phyloP scores from a whole-genome alignment of 2,329 filamentous ascomycete species.

The Pyricularia pennisetigena region DNA sequence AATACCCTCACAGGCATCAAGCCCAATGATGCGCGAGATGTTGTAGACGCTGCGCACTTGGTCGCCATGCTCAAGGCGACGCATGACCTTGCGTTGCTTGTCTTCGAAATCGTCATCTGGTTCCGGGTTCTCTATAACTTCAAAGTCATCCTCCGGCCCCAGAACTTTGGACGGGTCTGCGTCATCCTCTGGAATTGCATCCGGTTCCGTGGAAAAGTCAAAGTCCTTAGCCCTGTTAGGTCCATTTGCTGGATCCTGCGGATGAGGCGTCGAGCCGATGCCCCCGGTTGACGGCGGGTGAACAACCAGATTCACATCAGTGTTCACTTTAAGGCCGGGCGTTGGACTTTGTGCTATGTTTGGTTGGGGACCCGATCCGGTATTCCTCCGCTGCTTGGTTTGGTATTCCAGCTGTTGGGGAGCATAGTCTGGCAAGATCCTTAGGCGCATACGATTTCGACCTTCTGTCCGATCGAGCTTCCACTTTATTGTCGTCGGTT shows the following conservation, averaged over 20 bases:
- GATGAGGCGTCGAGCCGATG: neutral
- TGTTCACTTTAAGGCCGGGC: constrained; percentile 8
- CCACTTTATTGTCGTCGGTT: constrained; percentile 61
- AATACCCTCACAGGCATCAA: constrained; percentile 89
- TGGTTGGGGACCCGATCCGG: neutral
- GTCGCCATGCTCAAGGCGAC: constrained; percentile 81
- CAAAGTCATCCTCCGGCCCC: constrained; percentile 78
- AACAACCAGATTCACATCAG: neutral
- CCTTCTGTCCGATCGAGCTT: constrained; percentile 93
- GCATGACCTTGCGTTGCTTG: constrained; percentile 96
- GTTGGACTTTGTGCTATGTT: neutral
- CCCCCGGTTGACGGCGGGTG: neutral
- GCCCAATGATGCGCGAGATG: constrained; percentile 83
- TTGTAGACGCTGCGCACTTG: constrained; percentile 92
- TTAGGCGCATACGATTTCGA: constrained; percentile 85
- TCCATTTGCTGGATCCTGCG: neutral
- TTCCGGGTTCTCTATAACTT: constrained; percentile 89
- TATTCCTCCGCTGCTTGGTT: constrained; percentile 48
- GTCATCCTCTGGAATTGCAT: constrained; percentile 10
- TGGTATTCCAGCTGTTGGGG: constrained; percentile 61
- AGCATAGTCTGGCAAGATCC: constrained; percentile 68
- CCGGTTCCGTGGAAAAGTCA: constrained; percentile 9
- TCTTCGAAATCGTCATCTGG: constrained; percentile 76
- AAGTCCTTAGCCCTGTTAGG: neutral
- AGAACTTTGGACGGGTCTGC: constrained; percentile 17